Evolutionary conservation across 345 rosid genomes (phyloP).

Genomic region (Viola odorata): DNA sequence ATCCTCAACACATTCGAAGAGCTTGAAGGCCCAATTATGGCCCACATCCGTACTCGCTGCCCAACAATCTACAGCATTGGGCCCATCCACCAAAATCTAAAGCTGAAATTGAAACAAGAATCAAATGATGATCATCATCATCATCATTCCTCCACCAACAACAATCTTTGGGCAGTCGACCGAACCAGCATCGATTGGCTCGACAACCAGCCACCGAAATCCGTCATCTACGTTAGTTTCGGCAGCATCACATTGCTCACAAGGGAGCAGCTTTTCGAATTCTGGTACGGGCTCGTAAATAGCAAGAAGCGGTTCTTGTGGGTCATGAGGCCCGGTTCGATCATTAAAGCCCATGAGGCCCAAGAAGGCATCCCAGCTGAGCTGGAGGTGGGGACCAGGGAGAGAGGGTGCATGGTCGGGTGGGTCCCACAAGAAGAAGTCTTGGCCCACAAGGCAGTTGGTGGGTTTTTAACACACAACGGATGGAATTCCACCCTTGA

Average conservation of each 20-base stretch:
- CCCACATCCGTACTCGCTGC: conserved; percentile 34
- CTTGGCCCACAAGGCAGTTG: conserved; percentile 40
- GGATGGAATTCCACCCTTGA: conserved; percentile 87
- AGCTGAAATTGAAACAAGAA: conserved; percentile 14
- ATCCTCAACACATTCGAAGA: conserved; percentile 66
- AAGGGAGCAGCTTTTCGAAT: conserved; percentile 31
- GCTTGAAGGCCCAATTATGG: conserved; percentile 45
- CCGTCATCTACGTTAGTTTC: conserved; percentile 44
- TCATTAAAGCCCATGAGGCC: conserved; percentile 1
- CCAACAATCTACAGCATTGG: conserved; percentile 46
- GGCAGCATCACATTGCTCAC: conserved; percentile 28
- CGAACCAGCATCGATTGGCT: conserved; percentile 40
- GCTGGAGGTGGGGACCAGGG: conserved; percentile 16
- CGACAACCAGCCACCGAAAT: conserved; percentile 27
- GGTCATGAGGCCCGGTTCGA: conserved; percentile 30
- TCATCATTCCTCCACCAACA: conserved; percentile 2
- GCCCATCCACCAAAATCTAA: conserved; percentile 42
- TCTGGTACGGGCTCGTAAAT: conserved; percentile 37
- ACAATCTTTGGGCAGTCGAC: conserved; percentile 35
- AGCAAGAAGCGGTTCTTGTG: conserved; percentile 39
- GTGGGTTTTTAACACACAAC: conserved; percentile 60
- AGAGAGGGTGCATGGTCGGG: conserved; percentile 19
- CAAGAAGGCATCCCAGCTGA: conserved; percentile 9
- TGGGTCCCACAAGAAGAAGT: conserved; percentile 51
- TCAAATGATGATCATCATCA: neutral